Conservation (phyloP, 1,139 yeast species). For the Pichia sp. region DNA sequence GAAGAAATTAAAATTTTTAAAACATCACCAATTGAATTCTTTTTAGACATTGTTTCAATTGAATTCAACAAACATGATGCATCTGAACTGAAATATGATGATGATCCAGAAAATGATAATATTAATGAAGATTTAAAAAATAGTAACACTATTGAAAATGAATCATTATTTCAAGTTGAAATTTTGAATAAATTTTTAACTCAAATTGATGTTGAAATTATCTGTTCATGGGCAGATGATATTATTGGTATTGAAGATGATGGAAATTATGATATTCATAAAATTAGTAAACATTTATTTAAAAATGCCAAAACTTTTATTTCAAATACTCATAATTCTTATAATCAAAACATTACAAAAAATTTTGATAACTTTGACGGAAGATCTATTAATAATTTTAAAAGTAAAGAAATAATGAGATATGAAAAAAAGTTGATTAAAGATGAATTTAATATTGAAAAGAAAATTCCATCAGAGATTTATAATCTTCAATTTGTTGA, state of each 20-base stretch:
- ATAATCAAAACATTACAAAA: not conserved
- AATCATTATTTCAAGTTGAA: slow-evolving; percentile 1
- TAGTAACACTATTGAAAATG: not conserved
- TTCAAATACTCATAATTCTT: not conserved
- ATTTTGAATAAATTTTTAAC: slow-evolving; percentile 7
- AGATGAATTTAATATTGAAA: not conserved
- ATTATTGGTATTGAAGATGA: not conserved
- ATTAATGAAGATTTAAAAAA: not conserved
- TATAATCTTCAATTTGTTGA: slow-evolving; percentile 5
- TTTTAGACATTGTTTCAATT: slow-evolving; percentile 7
- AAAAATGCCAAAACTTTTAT: slow-evolving; percentile 1
- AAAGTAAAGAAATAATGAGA: not conserved
- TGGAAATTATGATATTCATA: slow-evolving; percentile 2
- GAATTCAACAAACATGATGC: slow-evolving; percentile 9
- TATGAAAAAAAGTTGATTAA: slow-evolving; percentile 6
- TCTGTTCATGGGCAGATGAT: slow-evolving; percentile 1
- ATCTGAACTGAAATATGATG: not conserved
- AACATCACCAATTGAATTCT: slow-evolving; percentile 7
- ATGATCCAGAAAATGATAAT: not conserved
- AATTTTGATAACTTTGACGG: not conserved
- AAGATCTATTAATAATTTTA: not conserved
- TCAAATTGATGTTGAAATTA: slow-evolving; percentile 5
- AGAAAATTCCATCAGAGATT: slow-evolving; percentile 3
- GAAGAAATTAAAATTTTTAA: slow-evolving; percentile 1
- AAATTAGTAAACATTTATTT: slow-evolving; percentile 1